phyloP scores from a whole-genome alignment of 345 rosid species.

The Turritis glabra region DNA sequence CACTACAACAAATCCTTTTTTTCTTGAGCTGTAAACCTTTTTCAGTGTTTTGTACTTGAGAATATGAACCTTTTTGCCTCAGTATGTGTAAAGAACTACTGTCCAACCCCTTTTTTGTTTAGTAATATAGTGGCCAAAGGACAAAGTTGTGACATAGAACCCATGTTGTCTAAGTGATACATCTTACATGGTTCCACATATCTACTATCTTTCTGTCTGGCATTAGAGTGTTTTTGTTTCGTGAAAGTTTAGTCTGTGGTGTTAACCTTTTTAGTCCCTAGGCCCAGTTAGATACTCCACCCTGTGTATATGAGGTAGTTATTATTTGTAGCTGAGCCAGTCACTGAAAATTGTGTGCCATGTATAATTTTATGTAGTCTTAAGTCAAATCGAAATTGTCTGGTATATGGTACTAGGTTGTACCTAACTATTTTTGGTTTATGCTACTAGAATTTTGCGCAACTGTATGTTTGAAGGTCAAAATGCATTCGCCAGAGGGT shows the following conservation, averaged over 20 bases:
- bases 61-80: slow-evolving; percentile 1
- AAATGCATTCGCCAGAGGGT: background rate
- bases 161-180: background rate
- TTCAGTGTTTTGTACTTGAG: background rate
- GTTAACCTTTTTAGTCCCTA: background rate
- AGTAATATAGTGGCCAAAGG: slow-evolving; percentile 21
- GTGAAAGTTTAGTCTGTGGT: slow-evolving; percentile 1
- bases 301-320: background rate
- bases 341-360: slow-evolving; percentile 5
- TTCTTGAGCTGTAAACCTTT: slow-evolving; percentile 11
- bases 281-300: slow-evolving; percentile 8
- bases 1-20: background rate
- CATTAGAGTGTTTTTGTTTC: slow-evolving; percentile 18
- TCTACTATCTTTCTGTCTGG: slow-evolving; percentile 11
- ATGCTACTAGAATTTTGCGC: slow-evolving; percentile 10
- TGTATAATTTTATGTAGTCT: background rate
- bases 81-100: slow-evolving; percentile 5
- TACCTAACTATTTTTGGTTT: background rate
- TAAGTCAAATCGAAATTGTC: background rate
- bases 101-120: background rate
- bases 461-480: slow-evolving; percentile 4
- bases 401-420: background rate
- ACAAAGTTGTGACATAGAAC: slow-evolving; percentile 1
- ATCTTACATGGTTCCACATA: slow-evolving; percentile 3
- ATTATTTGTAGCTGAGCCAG: background rate